Conservation (phyloP, 2,329 filamentous ascomycete genomes). For the Tolypocladium tropicale region DNA sequence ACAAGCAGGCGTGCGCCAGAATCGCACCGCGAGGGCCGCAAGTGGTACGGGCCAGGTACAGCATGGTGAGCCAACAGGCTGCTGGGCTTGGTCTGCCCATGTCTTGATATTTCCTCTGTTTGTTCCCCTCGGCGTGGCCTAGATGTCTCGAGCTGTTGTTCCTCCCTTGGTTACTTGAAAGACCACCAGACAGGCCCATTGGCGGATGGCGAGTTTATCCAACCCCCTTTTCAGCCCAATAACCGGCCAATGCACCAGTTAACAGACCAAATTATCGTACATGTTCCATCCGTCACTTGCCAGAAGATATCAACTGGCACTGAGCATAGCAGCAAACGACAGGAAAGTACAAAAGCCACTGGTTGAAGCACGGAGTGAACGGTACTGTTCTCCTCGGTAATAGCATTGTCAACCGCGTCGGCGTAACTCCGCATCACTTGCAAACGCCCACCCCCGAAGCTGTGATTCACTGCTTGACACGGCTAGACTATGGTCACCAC, state of each 20-base stretch:
- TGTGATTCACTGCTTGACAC: background rate
- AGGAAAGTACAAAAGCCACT: background rate
- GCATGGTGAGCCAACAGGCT: background rate
- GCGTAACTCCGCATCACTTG: background rate
- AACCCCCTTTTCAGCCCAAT: background rate
- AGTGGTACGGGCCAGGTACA: slow-evolving; percentile 3
- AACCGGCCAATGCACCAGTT: background rate
- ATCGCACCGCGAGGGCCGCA: slow-evolving; percentile 1
- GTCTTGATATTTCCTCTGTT: background rate
- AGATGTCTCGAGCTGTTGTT: background rate
- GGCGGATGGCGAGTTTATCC: background rate
- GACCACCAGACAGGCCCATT: background rate
- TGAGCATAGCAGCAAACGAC: slow-evolving; percentile 1
- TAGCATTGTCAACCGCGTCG: background rate
- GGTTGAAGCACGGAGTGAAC: background rate
- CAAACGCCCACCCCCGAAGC: background rate
- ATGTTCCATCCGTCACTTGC: background rate
- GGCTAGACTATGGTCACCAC: slow-evolving; percentile 9
- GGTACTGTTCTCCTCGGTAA: background rate
- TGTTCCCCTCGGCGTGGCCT: background rate
- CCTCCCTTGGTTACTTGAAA: background rate
- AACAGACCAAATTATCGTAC: background rate
- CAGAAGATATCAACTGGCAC: background rate
- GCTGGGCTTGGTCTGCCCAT: background rate
- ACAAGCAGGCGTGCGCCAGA: background rate